These are phyloP conservation scores for Hypoxylon rickii DNA, from an alignment of 495 filamentous ascomycete genomes.

Conservation along the genomic window DNA sequence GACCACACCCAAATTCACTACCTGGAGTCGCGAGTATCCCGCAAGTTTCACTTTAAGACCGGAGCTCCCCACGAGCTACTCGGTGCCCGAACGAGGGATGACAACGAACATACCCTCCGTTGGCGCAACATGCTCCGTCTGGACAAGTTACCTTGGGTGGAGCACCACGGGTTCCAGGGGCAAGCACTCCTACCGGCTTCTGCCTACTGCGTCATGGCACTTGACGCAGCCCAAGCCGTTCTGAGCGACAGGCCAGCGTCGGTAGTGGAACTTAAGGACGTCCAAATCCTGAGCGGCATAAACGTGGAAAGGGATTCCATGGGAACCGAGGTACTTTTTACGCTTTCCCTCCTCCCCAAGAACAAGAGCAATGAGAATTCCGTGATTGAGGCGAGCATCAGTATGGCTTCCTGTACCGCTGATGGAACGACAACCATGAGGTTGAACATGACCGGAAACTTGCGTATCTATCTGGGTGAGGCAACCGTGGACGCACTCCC, in stretches of 20 bases:
- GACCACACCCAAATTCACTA: slow-evolving; percentile 53
- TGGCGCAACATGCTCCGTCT: slow-evolving; percentile 54
- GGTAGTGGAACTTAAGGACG: slow-evolving; percentile 44
- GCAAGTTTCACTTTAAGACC: slow-evolving; percentile 47
- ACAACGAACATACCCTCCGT: slow-evolving; percentile 45
- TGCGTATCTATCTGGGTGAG: slow-evolving; percentile 42
- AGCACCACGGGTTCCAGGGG: slow-evolving; percentile 50
- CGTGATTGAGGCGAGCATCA: slow-evolving; percentile 44
- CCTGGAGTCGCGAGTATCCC: slow-evolving; percentile 54
- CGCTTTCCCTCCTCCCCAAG: slow-evolving; percentile 30
- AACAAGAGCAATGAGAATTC: neutral
- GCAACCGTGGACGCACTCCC: slow-evolving; percentile 34
- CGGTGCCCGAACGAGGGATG: slow-evolving; percentile 49
- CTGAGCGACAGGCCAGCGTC: slow-evolving; percentile 39
- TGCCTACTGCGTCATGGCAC: slow-evolving; percentile 50
- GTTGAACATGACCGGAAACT: slow-evolving; percentile 41
- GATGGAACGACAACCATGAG: slow-evolving; percentile 45
- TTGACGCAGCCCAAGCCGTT: slow-evolving; percentile 44
- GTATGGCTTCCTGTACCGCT: slow-evolving; percentile 40
- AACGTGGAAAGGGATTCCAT: slow-evolving; percentile 51
- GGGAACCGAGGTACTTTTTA: slow-evolving; percentile 53
- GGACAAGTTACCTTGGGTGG: slow-evolving; percentile 49
- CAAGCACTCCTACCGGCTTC: slow-evolving; percentile 50
- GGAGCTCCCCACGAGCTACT: slow-evolving; percentile 52
- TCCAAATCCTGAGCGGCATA: slow-evolving; percentile 54